Conservation (phyloP, 2,329 filamentous ascomycete species). For the Sporothrix variecibatus region DNA sequence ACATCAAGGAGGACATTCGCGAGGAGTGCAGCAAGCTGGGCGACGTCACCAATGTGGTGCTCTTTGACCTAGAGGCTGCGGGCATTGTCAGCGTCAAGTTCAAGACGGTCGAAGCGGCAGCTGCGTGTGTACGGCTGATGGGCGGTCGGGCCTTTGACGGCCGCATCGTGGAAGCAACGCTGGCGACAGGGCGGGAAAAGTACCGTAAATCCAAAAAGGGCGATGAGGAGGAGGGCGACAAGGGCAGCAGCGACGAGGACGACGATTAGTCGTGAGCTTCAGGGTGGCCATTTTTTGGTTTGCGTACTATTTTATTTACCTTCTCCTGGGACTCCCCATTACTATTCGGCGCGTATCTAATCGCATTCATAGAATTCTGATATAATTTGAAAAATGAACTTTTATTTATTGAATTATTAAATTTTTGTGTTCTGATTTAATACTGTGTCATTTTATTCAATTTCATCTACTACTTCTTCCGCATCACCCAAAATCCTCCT, state of each 20-base stretch:
- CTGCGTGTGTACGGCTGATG: slow-evolving; percentile 73
- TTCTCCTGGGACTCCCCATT: not conserved
- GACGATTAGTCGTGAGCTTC: slow-evolving; percentile 6
- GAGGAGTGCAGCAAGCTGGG: slow-evolving; percentile 88
- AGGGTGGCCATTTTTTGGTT: not conserved
- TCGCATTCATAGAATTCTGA: not conserved
- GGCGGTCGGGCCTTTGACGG: slow-evolving; percentile 78
- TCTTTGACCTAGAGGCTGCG: slow-evolving; percentile 83
- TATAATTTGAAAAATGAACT: not conserved
- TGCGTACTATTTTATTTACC: not conserved
- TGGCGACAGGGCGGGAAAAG: slow-evolving; percentile 70
- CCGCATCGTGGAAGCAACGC: slow-evolving; percentile 68
- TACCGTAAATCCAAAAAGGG: slow-evolving; percentile 43
- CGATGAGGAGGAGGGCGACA: slow-evolving; percentile 28
- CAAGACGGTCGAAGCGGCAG: slow-evolving; percentile 67
- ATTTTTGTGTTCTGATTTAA: not conserved
- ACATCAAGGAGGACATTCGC: slow-evolving; percentile 92
- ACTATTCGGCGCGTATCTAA: not conserved
- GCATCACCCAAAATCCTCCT: not conserved
- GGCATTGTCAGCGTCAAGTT: slow-evolving; percentile 88
- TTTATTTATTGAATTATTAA: not conserved
- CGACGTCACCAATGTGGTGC: slow-evolving; percentile 82
- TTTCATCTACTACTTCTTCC: not conserved
- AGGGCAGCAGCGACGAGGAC: slow-evolving; percentile 34
- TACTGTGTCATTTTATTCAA: not conserved